Evolutionary conservation across 208 protist species (phyloP).

Genomic region (Crithidia expoeki): DNA sequence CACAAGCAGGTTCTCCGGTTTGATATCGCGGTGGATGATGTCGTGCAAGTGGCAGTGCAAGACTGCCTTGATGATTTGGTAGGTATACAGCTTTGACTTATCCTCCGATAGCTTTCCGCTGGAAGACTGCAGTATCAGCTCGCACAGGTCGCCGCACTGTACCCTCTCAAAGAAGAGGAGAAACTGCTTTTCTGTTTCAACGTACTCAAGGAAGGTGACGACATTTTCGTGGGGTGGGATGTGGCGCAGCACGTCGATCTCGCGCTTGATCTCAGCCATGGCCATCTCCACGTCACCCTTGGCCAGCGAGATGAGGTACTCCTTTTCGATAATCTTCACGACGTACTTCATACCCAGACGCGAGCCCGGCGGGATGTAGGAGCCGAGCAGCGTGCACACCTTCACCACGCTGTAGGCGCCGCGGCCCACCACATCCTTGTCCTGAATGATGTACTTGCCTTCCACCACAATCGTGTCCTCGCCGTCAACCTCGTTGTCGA

Average conservation of each 20-base stretch:
- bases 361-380: slow-evolving; percentile 77
- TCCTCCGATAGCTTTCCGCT: slow-evolving; percentile 84
- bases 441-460: slow-evolving; percentile 81
- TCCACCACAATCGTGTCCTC: slow-evolving; percentile 48
- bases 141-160: slow-evolving; percentile 85
- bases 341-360: slow-evolving; percentile 83
- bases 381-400: slow-evolving; percentile 66
- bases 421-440: slow-evolving; percentile 79
- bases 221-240: slow-evolving; percentile 89
- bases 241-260: slow-evolving; percentile 89
- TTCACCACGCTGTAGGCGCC: slow-evolving; percentile 92
- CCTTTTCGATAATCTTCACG: slow-evolving; percentile 92
- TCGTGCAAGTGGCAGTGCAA: slow-evolving; percentile 91
- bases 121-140: slow-evolving; percentile 83
- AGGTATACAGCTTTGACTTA: slow-evolving; percentile 85
- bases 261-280: slow-evolving; percentile 89
- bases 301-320: slow-evolving; percentile 84
- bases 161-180: slow-evolving; percentile 91
- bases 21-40: slow-evolving; percentile 93
- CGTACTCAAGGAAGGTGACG: slow-evolving; percentile 89
- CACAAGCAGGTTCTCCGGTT: slow-evolving; percentile 92
- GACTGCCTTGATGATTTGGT: slow-evolving; percentile 91
- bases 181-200: slow-evolving; percentile 86
- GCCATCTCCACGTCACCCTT: slow-evolving; percentile 87
- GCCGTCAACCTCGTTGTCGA: slow-evolving; percentile 2